Evolutionary conservation across 2,329 filamentous ascomycete genomes (phyloP), one percentile per base, ranked within the genome.

Genomic region (Fusarium sp.): DNA sequence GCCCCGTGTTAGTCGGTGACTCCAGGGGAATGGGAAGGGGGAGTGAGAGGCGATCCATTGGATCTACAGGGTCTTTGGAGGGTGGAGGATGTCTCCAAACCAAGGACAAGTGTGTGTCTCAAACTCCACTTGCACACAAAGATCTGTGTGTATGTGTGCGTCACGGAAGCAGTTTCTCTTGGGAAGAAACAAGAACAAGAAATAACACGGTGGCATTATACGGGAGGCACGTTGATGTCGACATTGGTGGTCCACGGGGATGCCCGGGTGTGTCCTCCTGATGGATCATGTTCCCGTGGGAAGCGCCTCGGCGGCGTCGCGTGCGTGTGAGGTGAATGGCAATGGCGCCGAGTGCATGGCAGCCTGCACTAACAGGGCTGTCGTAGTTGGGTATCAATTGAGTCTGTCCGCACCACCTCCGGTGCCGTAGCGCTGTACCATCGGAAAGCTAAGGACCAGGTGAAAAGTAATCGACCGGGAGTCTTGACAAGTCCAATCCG

Each of bases 31-130:
- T 69, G 62, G 62, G 68, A 74, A 72, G 61, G 61, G 71, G 60
- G 60, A 66, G 27, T 66, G 45, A 66, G 62, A 40, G 35, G 45
- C 52, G 73, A 72, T 70, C 66, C 37, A 70, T 77, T 74, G 66
- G 74, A 77, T 77, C 75, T 77, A 76, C 70, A 77, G 75, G 75
- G 75, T 77, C 72, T 60, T 72, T 61, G 27, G 27, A 60, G 22
- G 45, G 71, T 62, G 71, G 68, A 73, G 59, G 71, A 68, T 58
- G 70, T 71, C 59, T 73, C 63, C 63, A 67, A 37, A 50, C 70
- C 70, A 60, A 63, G 54, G 71, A 60, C 38, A 63, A 63, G 54
- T 64, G 22, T 74, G 71, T 74, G 71, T 74, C 68, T 73, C 40
- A 35, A 69, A 69, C 61, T 62, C 68, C 68, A 74, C 72, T 66